These are phyloP conservation scores for Fusarium sp. DNA, from an alignment of 2,329 filamentous ascomycete species.

Conservation along the genomic window DNA sequence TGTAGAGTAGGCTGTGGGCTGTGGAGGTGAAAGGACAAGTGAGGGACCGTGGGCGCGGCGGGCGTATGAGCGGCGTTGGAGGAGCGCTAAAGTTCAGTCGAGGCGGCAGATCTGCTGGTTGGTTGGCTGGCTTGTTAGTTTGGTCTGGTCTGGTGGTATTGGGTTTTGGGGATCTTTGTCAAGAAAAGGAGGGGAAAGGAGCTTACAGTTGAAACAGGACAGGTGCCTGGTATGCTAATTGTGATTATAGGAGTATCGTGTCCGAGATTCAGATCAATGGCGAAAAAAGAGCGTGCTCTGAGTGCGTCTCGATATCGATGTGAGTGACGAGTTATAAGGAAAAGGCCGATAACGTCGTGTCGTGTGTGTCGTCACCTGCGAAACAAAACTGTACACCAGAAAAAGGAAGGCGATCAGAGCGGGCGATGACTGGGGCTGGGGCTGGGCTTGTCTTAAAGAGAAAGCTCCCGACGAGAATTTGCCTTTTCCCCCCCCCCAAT, in stretches of 20 bases:
- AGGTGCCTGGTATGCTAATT: slow-evolving; percentile 25
- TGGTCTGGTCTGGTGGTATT: slow-evolving; percentile 21
- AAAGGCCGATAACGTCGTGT: not conserved
- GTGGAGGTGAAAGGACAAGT: slow-evolving; percentile 23
- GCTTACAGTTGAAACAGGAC: slow-evolving; percentile 28
- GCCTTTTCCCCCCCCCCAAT: not conserved
- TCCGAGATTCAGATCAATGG: slow-evolving; percentile 3
- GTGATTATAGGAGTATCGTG: slow-evolving; percentile 23
- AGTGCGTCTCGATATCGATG: not conserved
- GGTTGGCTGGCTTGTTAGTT: slow-evolving; percentile 20
- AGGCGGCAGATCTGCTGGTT: slow-evolving; percentile 36
- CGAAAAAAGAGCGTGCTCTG: slow-evolving; percentile 3
- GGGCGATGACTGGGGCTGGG: slow-evolving; percentile 22
- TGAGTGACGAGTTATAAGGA: not conserved
- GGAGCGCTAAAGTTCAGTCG: slow-evolving; percentile 35
- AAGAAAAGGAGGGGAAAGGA: slow-evolving; percentile 26
- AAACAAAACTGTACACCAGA: slow-evolving; percentile 22
- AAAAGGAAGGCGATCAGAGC: slow-evolving; percentile 30
- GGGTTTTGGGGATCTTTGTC: slow-evolving; percentile 29
- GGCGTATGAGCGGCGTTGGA: slow-evolving; percentile 32
- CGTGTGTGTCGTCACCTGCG: slow-evolving; percentile 31
- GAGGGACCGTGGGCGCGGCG: slow-evolving; percentile 21
- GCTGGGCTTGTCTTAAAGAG: slow-evolving; percentile 35
- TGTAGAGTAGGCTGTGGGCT: slow-evolving; percentile 26
- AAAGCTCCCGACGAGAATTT: slow-evolving; percentile 20